A percentile compares a stretch with the other conserved stretches of the same genome.
phyloP scores from a whole-genome alignment of 2,329 filamentous ascomycete species.

The Pezizomycotina sp. region DNA sequence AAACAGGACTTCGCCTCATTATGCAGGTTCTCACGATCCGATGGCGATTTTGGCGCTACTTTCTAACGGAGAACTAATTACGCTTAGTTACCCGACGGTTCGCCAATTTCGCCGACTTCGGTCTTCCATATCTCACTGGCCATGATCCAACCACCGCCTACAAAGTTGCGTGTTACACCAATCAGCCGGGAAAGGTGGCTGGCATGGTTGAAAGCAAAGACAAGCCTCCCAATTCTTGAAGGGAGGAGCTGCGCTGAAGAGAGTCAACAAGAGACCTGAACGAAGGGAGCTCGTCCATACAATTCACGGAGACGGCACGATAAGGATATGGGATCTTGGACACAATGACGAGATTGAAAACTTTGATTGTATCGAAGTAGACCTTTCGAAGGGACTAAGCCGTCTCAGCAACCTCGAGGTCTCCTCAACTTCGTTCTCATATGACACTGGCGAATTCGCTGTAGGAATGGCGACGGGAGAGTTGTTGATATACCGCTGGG shows the following conservation, averaged over 20 bases:
- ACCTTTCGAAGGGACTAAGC: slow-evolving; percentile 66
- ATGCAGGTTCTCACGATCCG: slow-evolving; percentile 74
- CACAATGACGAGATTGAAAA: slow-evolving; percentile 92
- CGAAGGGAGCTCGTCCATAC: slow-evolving; percentile 65
- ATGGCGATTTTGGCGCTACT: slow-evolving; percentile 67
- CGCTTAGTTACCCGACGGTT: slow-evolving; percentile 79
- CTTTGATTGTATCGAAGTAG: slow-evolving; percentile 60
- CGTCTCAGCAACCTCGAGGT: slow-evolving; percentile 67
- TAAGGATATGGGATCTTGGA: slow-evolving; percentile 86
- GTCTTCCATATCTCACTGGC: slow-evolving; percentile 76
- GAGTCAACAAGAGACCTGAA: slow-evolving; percentile 60
- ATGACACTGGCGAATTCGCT: slow-evolving; percentile 67
- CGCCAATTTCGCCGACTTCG: slow-evolving; percentile 80
- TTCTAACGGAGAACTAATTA: slow-evolving; percentile 73
- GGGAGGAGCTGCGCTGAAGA: slow-evolving; percentile 60
- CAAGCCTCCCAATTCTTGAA: slow-evolving; percentile 58
- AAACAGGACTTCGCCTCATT: slow-evolving; percentile 69
- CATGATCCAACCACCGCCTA: slow-evolving; percentile 80
- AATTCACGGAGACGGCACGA: slow-evolving; percentile 74
- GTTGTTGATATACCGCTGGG: slow-evolving; percentile 73
- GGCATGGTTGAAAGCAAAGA: slow-evolving; percentile 72
- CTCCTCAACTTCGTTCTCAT: slow-evolving; percentile 32
- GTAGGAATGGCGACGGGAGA: slow-evolving; percentile 73
- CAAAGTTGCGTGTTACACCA: slow-evolving; percentile 51
- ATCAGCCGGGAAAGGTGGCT: slow-evolving; percentile 73